These are phyloP conservation scores for Phytopythium cucurbitacearum DNA, from an alignment of 352 stramenopile species.

Conservation along the genomic window DNA sequence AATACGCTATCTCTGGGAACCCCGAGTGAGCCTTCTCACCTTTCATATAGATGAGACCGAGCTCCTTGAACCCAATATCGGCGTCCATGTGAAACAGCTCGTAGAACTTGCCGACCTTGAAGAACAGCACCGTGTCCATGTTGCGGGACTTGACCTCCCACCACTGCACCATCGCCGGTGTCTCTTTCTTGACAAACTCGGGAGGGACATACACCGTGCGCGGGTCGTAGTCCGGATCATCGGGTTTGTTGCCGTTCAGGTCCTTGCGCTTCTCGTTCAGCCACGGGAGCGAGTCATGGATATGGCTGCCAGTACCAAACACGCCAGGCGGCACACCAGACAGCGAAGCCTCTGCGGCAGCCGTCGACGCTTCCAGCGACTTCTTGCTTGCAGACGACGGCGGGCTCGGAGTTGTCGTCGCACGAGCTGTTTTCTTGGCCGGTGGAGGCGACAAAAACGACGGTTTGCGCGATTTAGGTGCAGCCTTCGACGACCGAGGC, in stretches of 20 bases:
- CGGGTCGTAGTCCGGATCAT: slow-evolving; percentile 90
- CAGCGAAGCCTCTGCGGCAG: slow-evolving; percentile 8
- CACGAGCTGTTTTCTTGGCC: neutral
- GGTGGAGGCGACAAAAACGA: slow-evolving; percentile 40
- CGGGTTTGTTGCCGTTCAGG: slow-evolving; percentile 66
- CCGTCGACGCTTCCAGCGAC: slow-evolving; percentile 20
- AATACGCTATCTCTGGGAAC: slow-evolving; percentile 98
- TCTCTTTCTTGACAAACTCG: slow-evolving; percentile 89
- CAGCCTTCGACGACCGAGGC: slow-evolving; percentile 24
- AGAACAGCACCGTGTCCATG: slow-evolving; percentile 98
- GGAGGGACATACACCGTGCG: slow-evolving; percentile 90
- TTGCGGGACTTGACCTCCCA: slow-evolving; percentile 97
- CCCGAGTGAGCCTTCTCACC: slow-evolving; percentile 95
- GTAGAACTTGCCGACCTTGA: slow-evolving; percentile 99
- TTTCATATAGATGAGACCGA: slow-evolving; percentile 99
- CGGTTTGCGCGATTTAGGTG: slow-evolving; percentile 15
- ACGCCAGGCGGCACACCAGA: slow-evolving; percentile 25
- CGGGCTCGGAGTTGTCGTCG: neutral
- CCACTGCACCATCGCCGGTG: slow-evolving; percentile 97
- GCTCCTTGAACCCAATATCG: slow-evolving; percentile 94
- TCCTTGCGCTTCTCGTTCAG: slow-evolving; percentile 88
- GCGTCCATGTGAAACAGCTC: slow-evolving; percentile 98
- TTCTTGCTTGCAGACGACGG: slow-evolving; percentile 20
- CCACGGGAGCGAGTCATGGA: slow-evolving; percentile 93
- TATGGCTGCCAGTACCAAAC: slow-evolving; percentile 57